Percentiles rank a stretch among this genome's conserved stretches.
Evolutionary conservation across 2,329 filamentous ascomycete genomes (phyloP).

Genomic region (Periglandula ipomoeae): DNA sequence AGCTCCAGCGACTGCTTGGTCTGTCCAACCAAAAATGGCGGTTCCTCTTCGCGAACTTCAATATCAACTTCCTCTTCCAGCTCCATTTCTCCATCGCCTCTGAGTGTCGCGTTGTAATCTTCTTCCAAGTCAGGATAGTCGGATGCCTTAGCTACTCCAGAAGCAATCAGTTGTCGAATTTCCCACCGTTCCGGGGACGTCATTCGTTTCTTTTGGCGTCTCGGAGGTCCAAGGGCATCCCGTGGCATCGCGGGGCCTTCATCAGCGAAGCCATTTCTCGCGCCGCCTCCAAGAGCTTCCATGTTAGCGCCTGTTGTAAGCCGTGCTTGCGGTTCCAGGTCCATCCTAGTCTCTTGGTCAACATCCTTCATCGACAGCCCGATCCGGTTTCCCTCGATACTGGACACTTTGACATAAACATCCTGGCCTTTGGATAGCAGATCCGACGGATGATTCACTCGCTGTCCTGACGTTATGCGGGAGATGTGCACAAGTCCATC

Average conservation of each 20-base stretch:
- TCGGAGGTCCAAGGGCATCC: conserved; percentile 33
- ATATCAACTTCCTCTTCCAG: conserved; percentile 96
- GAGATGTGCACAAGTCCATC: conserved; percentile 93
- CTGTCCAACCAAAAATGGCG: conserved; percentile 89
- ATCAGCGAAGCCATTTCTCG: conserved; percentile 47
- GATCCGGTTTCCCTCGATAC: conserved; percentile 71
- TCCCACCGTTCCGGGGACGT: conserved; percentile 97
- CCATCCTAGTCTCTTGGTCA: conserved; percentile 78
- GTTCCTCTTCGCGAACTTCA: conserved; percentile 91
- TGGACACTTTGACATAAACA: conserved; percentile 89
- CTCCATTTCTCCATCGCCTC: conserved; percentile 79
- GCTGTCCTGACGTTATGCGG: conserved; percentile 71
- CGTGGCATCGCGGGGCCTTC: conserved; percentile 24
- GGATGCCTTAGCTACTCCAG: conserved; percentile 82
- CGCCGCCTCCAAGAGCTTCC: conserved; percentile 62
- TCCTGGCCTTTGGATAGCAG: conserved; percentile 69
- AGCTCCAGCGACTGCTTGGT: conserved; percentile 94
- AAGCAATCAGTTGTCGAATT: conserved; percentile 91
- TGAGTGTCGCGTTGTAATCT: conserved; percentile 81
- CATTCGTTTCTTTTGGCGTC: conserved; percentile 76
- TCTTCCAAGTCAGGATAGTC: conserved; percentile 94
- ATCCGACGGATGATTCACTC: conserved; percentile 88
- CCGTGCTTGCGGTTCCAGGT: conserved; percentile 67
- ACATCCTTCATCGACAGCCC: conserved; percentile 97
- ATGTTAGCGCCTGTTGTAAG: conserved; percentile 87